Evolutionary conservation across 768 basidiomycete species (phyloP).

Genomic region (Chalciporus piperatus): DNA sequence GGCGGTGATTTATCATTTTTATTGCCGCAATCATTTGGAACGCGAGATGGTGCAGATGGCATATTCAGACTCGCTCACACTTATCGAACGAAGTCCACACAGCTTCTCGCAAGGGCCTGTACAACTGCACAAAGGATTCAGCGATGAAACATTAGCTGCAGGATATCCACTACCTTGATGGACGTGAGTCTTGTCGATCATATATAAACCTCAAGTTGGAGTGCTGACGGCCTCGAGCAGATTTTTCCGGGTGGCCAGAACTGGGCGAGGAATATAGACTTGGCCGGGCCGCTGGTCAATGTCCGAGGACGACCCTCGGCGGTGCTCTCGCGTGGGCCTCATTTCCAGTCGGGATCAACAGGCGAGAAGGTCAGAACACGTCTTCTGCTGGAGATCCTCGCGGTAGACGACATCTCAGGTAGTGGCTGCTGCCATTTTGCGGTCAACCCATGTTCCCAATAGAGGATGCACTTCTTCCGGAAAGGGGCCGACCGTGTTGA

Average conservation of each 20-base stretch:
- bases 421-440: constrained; percentile 7
- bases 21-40: constrained; percentile 31
- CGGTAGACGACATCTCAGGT: constrained; percentile 43
- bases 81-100: constrained; percentile 35
- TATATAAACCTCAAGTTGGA: too few relatives aligned
- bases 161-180: constrained; percentile 32
- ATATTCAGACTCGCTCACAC: constrained; percentile 36
- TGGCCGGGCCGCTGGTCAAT: constrained; percentile 30
- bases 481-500: constrained; percentile 34
- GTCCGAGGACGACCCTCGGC: constrained; percentile 43
- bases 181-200: constrained; percentile 34
- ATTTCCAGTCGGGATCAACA: constrained; percentile 21
- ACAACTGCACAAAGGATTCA: constrained; percentile 28
- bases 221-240: constrained; percentile 26
- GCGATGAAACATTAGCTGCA: constrained; percentile 17
- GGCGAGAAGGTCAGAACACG: constrained; percentile 32
- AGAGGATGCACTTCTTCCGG: constrained; percentile 37
- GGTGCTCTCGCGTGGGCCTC: constrained; percentile 31
- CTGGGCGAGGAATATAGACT: constrained; percentile 36
- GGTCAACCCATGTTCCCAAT: constrained; percentile 8
- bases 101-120: constrained; percentile 30
- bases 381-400: constrained; percentile 41
- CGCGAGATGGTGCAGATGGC: constrained; percentile 19
- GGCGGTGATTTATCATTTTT: constrained; percentile 42
- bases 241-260: constrained; percentile 42